Conservation (phyloP, 495 filamentous ascomycete genomes). For the Antarctomyces pellizariae region DNA sequence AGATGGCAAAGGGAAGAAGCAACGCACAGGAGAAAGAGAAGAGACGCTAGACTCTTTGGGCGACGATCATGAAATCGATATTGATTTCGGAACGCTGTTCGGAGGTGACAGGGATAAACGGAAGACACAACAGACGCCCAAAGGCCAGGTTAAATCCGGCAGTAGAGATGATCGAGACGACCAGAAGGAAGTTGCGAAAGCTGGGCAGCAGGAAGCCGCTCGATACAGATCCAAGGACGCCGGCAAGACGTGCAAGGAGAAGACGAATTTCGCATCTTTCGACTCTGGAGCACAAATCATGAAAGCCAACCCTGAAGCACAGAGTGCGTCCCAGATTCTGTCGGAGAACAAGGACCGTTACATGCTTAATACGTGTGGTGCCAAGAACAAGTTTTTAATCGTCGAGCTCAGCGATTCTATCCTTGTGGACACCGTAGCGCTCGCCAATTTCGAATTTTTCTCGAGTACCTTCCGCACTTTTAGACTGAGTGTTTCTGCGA, state of each 20-base stretch:
- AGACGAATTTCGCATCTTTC: constrained; percentile 92
- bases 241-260: constrained; percentile 82
- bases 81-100: constrained; percentile 49
- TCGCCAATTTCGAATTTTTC: constrained; percentile 98
- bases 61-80: constrained; percentile 75
- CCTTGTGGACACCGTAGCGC: constrained; percentile 78
- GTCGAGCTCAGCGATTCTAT: constrained; percentile 80
- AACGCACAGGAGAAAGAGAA: constrained; percentile 25
- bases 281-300: constrained; percentile 86
- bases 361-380: constrained; percentile 81
- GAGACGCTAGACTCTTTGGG: constrained; percentile 53
- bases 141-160: constrained; percentile 12
- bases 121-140: constrained; percentile 20
- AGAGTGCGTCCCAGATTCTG: constrained; percentile 65
- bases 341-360: constrained; percentile 97
- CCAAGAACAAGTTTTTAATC: constrained; percentile 79
- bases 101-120: constrained; percentile 9
- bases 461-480: constrained; percentile 87
- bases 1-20: constrained; percentile 13
- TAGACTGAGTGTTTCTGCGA: constrained; percentile 70
- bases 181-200: constrained; percentile 15
- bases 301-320: constrained; percentile 67
- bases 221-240: constrained; percentile 66
- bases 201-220: constrained; percentile 23
- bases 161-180: constrained; percentile 17